phyloP scores from a whole-genome alignment of 1,284 basidiomycete species.

The Tilletia indica region DNA sequence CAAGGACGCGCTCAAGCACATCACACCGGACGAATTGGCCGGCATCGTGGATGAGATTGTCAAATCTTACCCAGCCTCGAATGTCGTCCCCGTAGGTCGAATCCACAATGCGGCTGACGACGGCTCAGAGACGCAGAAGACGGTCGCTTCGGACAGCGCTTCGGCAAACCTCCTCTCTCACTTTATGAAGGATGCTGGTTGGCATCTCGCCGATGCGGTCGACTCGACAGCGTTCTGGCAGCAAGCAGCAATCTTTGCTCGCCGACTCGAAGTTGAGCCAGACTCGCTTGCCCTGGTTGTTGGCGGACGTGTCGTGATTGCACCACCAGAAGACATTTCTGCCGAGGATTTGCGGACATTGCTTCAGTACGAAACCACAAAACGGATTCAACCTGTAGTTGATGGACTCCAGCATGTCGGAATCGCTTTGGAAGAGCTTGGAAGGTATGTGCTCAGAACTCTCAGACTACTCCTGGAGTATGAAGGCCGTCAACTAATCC shows the following conservation, averaged over 20 bases:
- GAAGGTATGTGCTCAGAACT: background rate
- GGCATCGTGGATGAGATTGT: slow-evolving; percentile 14
- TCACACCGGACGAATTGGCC: slow-evolving; percentile 21
- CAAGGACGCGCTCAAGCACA: slow-evolving; percentile 6
- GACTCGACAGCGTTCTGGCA: slow-evolving; percentile 17
- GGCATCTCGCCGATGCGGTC: slow-evolving; percentile 17
- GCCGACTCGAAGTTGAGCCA: background rate
- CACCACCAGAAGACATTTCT: slow-evolving; percentile 1
- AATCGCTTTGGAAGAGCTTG: slow-evolving; percentile 9
- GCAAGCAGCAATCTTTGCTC: slow-evolving; percentile 8
- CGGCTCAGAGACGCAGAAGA: slow-evolving; percentile 23
- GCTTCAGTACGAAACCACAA: slow-evolving; percentile 18
- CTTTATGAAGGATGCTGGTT: slow-evolving; percentile 31
- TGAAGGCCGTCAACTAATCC: background rate
- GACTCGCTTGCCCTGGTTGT: slow-evolving; percentile 20
- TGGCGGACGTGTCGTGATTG: slow-evolving; percentile 23
- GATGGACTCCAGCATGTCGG: slow-evolving; percentile 20
- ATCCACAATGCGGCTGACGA: slow-evolving; percentile 28
- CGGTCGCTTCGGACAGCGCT: slow-evolving; percentile 23
- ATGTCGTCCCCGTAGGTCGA: background rate
- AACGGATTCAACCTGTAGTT: slow-evolving; percentile 15
- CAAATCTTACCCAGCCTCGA: background rate
- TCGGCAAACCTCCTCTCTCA: slow-evolving; percentile 23
- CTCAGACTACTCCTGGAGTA: no score
- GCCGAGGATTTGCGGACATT: slow-evolving; percentile 22